phyloP scores from a whole-genome alignment of 345 rosid genomes.

The Excoecaria cochinchinensis region DNA sequence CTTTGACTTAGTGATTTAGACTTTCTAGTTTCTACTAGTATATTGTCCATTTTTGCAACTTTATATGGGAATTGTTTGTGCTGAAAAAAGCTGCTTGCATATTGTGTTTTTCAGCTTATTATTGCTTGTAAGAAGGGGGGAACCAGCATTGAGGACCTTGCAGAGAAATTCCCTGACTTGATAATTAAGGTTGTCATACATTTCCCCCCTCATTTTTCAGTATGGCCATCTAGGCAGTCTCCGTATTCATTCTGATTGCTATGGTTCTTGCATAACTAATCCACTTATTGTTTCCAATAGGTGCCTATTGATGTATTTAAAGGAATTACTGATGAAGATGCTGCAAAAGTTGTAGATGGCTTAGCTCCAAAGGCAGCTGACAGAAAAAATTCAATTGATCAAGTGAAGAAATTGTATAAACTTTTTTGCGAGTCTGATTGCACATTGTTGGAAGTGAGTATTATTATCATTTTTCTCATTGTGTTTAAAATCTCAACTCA shows the following conservation, averaged over 20 bases:
- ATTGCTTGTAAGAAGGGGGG: conserved; percentile 97
- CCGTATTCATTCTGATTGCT: conserved; percentile 11
- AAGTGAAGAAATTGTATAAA: conserved; percentile 94
- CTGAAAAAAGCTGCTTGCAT: conserved; percentile 7
- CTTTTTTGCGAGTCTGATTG: conserved; percentile 84
- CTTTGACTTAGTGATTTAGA: conserved; percentile 9
- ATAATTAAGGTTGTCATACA: conserved; percentile 65
- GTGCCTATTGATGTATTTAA: conserved; percentile 90
- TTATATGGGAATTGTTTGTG: background rate
- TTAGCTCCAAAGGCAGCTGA: conserved; percentile 81
- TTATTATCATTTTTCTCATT: conserved; percentile 1
- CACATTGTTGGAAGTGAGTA: conserved; percentile 92
- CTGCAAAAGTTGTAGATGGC: conserved; percentile 96
- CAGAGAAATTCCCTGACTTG: conserved; percentile 96
- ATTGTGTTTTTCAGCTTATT: conserved; percentile 61
- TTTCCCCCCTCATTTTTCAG: conserved; percentile 16
- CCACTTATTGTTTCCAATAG: conserved; percentile 38
- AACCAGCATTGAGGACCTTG: conserved; percentile 99
- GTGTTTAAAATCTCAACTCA: background rate
- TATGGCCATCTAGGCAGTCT: conserved; percentile 7
- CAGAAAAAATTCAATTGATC: conserved; percentile 77
- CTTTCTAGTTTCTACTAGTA: background rate
- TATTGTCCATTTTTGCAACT: conserved; percentile 1
- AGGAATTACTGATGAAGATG: conserved; percentile 97
- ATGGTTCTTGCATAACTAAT: conserved; percentile 14